Percentiles rank a stretch among this genome's conserved stretches.
These are phyloP conservation scores for Neonothopanus nambi DNA, from an alignment of 1,284 basidiomycete genomes.

Conservation along the genomic window DNA sequence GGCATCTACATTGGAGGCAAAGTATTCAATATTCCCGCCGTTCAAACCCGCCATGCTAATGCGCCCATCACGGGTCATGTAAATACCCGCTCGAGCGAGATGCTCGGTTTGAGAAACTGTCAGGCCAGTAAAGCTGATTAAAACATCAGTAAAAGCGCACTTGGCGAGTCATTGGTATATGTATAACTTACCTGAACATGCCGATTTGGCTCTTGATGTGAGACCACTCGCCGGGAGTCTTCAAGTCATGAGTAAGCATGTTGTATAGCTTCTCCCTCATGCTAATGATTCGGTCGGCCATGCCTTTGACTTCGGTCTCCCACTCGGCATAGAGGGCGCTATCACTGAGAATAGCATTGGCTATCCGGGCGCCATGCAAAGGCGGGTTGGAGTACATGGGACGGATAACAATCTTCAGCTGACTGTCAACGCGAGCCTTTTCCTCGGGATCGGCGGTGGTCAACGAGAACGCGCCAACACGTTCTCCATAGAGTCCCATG, in stretches of 20 bases:
- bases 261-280: slow-evolving; percentile 91
- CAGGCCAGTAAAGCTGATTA: slow-evolving; percentile 81
- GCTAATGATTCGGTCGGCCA: slow-evolving; percentile 95
- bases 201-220: slow-evolving; percentile 98
- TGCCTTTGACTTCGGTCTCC: slow-evolving; percentile 90
- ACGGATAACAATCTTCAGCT: slow-evolving; percentile 94
- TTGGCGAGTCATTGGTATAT: slow-evolving; percentile 9
- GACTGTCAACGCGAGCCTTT: slow-evolving; percentile 88
- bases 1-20: slow-evolving; percentile 82
- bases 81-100: slow-evolving; percentile 92
- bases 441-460: slow-evolving; percentile 76
- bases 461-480: slow-evolving; percentile 93
- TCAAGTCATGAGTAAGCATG: slow-evolving; percentile 74
- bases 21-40: slow-evolving; percentile 86
- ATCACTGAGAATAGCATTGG: slow-evolving; percentile 79
- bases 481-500: slow-evolving; percentile 98
- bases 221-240: slow-evolving; percentile 93
- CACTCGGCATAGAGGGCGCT: slow-evolving; percentile 83
- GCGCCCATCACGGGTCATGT: slow-evolving; percentile 88
- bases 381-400: slow-evolving; percentile 99
- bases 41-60: slow-evolving; percentile 98
- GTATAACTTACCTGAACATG: slow-evolving; percentile 75
- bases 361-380: slow-evolving; percentile 92
- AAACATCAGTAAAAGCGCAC: slow-evolving; percentile 5
- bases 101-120: slow-evolving; percentile 82